A percentile compares a stretch with the other conserved stretches of the same genome.
Evolutionary conservation across 371 early-diverging fungal species (phyloP).

Genomic region (Mortierella sp.): DNA sequence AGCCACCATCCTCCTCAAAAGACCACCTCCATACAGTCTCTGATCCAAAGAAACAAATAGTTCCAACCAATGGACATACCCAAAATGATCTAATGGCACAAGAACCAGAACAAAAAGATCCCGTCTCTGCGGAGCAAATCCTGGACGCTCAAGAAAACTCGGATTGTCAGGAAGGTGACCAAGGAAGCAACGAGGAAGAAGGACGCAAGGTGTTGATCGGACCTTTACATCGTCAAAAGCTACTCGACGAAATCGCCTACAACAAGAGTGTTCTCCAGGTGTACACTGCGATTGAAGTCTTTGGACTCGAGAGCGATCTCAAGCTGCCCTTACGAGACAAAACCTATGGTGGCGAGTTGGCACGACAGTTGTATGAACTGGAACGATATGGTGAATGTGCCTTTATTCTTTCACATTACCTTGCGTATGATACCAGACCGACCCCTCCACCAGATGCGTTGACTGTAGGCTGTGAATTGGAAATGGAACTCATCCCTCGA

Average conservation of each 20-base stretch:
- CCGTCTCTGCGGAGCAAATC: background rate
- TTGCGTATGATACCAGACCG: background rate
- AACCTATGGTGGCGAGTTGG: slow-evolving; percentile 27
- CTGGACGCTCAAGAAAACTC: background rate
- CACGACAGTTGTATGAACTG: slow-evolving; percentile 16
- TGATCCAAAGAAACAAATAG: background rate
- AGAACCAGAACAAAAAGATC: slow-evolving; percentile 6
- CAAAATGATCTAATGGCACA: slow-evolving; percentile 6
- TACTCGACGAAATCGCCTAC: slow-evolving; percentile 12
- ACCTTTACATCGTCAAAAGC: slow-evolving; percentile 21
- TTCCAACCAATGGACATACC: background rate
- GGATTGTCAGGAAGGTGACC: slow-evolving; percentile 6
- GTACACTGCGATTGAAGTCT: slow-evolving; percentile 18
- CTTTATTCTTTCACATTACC: slow-evolving; percentile 12
- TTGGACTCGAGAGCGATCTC: slow-evolving; percentile 9
- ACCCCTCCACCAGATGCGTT: too few species aligned
- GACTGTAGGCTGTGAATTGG: background rate
- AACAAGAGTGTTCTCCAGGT: slow-evolving; percentile 25
- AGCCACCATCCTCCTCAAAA: too few species aligned
- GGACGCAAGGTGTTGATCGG: slow-evolving; percentile 2
- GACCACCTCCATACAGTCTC: background rate
- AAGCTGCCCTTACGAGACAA: background rate
- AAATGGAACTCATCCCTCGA: slow-evolving; percentile 9
- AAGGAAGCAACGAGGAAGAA: background rate
- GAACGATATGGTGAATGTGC: slow-evolving; percentile 28